Evolutionary conservation across 2,329 filamentous ascomycete genomes (phyloP).

Genomic region (Paraconiothyrium brasiliense): DNA sequence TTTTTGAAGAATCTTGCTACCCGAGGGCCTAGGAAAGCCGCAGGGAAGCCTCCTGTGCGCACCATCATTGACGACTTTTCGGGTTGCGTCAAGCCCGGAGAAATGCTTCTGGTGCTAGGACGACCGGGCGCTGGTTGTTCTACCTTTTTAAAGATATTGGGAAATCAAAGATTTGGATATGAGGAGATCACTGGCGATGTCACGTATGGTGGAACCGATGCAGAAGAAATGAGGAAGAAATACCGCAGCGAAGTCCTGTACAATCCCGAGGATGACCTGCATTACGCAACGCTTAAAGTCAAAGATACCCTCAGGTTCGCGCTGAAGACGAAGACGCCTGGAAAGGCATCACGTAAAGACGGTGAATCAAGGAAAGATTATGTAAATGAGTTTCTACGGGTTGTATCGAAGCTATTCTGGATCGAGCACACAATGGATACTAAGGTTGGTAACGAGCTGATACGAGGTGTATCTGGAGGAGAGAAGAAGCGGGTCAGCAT

Average conservation of each 20-base stretch:
- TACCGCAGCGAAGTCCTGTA: conserved; percentile 75
- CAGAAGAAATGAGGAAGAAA: conserved; percentile 62
- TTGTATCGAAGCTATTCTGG: conserved; percentile 76
- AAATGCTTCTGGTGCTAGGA: conserved; percentile 76
- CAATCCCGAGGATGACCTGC: conserved; percentile 72
- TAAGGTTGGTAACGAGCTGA: conserved; percentile 77
- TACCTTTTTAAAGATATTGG: conserved; percentile 73
- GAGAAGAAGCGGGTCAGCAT: conserved; percentile 61
- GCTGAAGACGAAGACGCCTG: conserved; percentile 72
- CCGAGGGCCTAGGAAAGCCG: conserved; percentile 52
- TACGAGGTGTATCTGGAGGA: conserved; percentile 67
- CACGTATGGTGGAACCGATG: conserved; percentile 64
- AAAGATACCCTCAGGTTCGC: conserved; percentile 79
- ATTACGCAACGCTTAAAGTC: conserved; percentile 81
- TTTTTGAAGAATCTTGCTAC: conserved; percentile 62
- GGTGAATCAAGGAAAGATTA: conserved; percentile 70
- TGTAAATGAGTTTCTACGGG: conserved; percentile 69
- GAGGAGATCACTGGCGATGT: conserved; percentile 65
- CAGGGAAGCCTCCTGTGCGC: conserved; percentile 65
- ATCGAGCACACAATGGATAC: conserved; percentile 76
- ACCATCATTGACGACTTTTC: conserved; percentile 72
- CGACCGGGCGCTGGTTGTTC: conserved; percentile 76
- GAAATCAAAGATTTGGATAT: conserved; percentile 71
- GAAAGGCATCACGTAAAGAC: conserved; percentile 66
- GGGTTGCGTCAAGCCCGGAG: conserved; percentile 75